Percentiles rank a stretch among this genome's conserved stretches.
phyloP scores from a whole-genome alignment of 139 green algal genomes.

The Chlorella vulgaris region DNA sequence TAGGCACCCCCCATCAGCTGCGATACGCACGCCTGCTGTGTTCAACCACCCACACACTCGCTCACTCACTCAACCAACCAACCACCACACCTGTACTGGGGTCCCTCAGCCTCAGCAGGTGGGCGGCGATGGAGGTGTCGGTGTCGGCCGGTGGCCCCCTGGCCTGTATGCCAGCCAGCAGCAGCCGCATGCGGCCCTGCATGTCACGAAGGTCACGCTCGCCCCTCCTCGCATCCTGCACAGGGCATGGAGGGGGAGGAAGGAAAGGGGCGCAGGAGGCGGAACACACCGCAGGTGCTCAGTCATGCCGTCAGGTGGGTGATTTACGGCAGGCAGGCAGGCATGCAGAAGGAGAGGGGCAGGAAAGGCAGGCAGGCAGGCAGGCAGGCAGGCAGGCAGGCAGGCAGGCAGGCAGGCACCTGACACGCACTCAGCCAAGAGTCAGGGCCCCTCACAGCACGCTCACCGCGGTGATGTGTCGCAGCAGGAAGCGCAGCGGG shows the following conservation, averaged over 20 bases:
- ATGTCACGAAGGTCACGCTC: background rate
- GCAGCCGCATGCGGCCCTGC: background rate
- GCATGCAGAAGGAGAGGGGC: too few species aligned
- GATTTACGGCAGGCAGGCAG: background rate
- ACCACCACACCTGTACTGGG: background rate
- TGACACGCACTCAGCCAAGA: too few species aligned
- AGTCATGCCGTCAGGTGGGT: background rate
- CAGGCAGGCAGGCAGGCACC: too few species aligned
- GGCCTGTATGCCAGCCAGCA: background rate
- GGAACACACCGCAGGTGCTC: background rate
- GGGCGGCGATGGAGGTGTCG: slow-evolving; percentile 6
- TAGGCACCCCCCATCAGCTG: too few species aligned
- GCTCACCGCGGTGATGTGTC: background rate
- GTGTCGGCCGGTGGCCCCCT: background rate
- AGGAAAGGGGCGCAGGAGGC: background rate
- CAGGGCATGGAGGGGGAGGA: background rate
- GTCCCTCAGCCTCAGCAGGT: slow-evolving; percentile 14
- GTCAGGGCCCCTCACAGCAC: background rate
- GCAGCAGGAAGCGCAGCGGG: background rate
- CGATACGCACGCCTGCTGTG: too few species aligned
- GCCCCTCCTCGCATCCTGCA: background rate
- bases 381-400: background rate
- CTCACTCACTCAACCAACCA: background rate
- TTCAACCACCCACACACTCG: too few species aligned
- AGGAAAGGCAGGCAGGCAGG: background rate